Base-by-base conservation (phyloP, 345 rosid genomes). In the Eutrema heterophyllum region DNA sequence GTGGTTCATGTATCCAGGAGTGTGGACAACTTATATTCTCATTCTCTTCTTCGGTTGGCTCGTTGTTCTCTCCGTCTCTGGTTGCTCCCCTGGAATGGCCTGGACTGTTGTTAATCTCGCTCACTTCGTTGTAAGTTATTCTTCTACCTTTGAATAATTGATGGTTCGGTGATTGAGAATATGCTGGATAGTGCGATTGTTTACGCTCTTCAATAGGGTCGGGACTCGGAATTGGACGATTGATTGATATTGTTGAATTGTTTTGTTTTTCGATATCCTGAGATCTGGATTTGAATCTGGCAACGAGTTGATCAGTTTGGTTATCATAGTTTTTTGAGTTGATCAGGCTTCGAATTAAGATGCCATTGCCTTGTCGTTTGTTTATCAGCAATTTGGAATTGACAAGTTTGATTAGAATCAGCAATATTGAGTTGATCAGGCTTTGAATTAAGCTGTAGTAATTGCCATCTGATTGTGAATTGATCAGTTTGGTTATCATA, bases 1-100 rank as follows among this genome's bases (percentile, higher is more conserved):
- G 77, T 88, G 92, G 94, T 90, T 90, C 74, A 85, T 75, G 88
- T 88, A 90, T 69, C 97, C 92, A 10, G 95, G 93, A 24, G 95
- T 89, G 1, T 91, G 97, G 97, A 89, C 93, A 1, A 79, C 91
- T 29, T 91, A 89, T 58, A 84, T 91, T 33, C 84, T 86, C 18
- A 81, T 91, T 40, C 79, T 91, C 60, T 91, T 91, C 86, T 89
- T 89, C 56, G 74, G 81, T 1, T 89, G 97, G 95, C 86, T 91
- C 13, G 43, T 84, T 44, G 88, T 89, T 56, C 86, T 89, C 74
- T 87, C 91, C 38, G 33, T 91, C 70, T 83, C 81, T 36, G 83
- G 84, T 57, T 91, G 95, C 76, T 84, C 93, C 16, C 84, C 95
- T 58, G 93, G 95, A 63, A 85, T 82, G 89, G 95, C 91, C 32